These are phyloP conservation scores for Aspergillus felis DNA, from an alignment of 2,329 filamentous ascomycete species.

Conservation along the genomic window DNA sequence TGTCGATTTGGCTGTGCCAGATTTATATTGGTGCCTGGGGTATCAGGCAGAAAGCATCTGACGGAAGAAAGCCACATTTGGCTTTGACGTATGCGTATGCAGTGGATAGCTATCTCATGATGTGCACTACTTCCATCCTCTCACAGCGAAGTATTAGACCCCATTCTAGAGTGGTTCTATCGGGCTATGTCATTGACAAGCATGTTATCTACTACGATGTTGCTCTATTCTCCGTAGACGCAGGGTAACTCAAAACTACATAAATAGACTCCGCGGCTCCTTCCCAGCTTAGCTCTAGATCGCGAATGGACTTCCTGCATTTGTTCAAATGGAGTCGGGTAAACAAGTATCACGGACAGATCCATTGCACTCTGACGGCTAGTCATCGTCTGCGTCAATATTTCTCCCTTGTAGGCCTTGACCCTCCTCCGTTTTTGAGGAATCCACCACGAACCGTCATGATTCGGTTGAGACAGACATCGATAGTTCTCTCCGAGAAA, in stretches of 20 bases:
- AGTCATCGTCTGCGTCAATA: neutral
- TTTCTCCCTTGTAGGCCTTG: neutral
- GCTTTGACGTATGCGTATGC: neutral
- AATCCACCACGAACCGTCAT: constrained; percentile 18
- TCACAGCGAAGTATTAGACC: neutral
- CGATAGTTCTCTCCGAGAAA: constrained; percentile 28
- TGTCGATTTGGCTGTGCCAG: neutral
- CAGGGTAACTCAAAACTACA: neutral
- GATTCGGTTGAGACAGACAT: constrained; percentile 33
- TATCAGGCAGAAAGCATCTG: neutral
- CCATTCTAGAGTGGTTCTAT: neutral
- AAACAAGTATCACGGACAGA: neutral
- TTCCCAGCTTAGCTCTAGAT: neutral
- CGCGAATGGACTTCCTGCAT: neutral
- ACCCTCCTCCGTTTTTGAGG: neutral
- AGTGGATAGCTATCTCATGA: neutral
- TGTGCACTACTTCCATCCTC: neutral
- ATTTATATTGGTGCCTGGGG: neutral
- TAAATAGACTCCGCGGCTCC: neutral
- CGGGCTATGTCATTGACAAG: neutral
- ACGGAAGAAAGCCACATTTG: neutral
- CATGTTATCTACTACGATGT: neutral
- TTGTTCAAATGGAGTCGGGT: neutral
- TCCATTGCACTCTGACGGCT: neutral
- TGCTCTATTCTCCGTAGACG: neutral